A percentile compares a stretch with the other conserved stretches of the same genome.
Evolutionary conservation across 1,284 basidiomycete genomes (phyloP).

Genomic region (Ceratobasidium sp.): DNA sequence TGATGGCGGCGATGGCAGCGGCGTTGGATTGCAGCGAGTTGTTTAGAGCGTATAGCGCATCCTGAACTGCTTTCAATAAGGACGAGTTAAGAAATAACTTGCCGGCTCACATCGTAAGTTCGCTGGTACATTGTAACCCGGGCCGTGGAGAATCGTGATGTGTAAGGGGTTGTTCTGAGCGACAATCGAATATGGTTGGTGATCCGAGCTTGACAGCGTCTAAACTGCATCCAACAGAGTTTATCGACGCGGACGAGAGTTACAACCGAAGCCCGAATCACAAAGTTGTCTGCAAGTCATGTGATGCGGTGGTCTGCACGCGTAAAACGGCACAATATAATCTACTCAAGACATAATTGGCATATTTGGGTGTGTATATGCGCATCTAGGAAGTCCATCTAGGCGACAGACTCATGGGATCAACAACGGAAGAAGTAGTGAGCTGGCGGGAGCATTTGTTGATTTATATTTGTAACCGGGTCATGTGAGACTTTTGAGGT

Average conservation of each 20-base stretch:
- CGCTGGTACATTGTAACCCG: slow-evolving; percentile 31
- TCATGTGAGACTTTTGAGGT: slow-evolving; percentile 28
- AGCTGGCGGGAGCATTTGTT: slow-evolving; percentile 28
- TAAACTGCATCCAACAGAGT: slow-evolving; percentile 22
- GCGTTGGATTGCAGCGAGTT: slow-evolving; percentile 90
- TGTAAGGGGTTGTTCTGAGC: neutral
- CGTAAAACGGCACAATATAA: too few relatives aligned
- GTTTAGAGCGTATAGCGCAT: slow-evolving; percentile 90
- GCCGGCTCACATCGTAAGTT: slow-evolving; percentile 40
- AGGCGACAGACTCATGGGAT: too few relatives aligned
- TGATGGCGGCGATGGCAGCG: slow-evolving; percentile 84
- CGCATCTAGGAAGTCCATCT: neutral
- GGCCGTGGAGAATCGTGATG: neutral
- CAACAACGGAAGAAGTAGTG: slow-evolving; percentile 5
- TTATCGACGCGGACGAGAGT: neutral
- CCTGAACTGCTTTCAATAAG: slow-evolving; percentile 52
- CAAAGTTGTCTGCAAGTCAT: slow-evolving; percentile 14
- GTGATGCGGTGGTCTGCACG: slow-evolving; percentile 5
- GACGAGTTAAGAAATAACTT: neutral
- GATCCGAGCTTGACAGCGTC: slow-evolving; percentile 1
- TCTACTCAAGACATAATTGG: neutral
- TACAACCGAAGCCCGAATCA: slow-evolving; percentile 4
- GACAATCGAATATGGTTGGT: neutral
- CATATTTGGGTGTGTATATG: slow-evolving; percentile 1
- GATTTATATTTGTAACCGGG: slow-evolving; percentile 28